Base-by-base conservation (phyloP, 2,329 filamentous ascomycete species). In the Emydomyces testavorans region DNA sequence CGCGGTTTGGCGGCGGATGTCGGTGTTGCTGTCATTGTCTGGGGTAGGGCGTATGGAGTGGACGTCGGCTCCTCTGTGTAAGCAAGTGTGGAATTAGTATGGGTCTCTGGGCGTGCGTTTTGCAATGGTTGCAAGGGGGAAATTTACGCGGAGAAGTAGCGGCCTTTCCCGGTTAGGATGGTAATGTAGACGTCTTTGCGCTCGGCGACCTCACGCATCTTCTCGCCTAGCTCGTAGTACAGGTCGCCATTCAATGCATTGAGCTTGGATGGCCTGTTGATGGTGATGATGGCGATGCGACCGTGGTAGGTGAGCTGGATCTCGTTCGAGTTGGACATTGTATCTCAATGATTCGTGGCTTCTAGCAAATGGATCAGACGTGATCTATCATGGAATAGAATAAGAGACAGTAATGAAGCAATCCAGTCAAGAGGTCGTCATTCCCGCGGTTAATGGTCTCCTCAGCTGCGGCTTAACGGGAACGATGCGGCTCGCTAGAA, bases 161-260 rank as follows among this genome's bases (percentile, higher is more conserved):
- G 74, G 10, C 90, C 90, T 50, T 79, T 89, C 59, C 80, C 92
- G 0, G 87, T 85, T 2, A 96, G 61, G 8, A 96, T 73, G 2
- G 90, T 96, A 57, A 94, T 80, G 60, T 76, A 85, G 51, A 95
- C 80, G 54, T 94, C 85, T 52, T 90, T 79, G 54, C 80, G 80
- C 6, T 71, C 74, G 13, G 87, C 89, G 41, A 96, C 74, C 62
- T 94, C 82, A 50, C 82, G 77, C 62, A 98, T 69, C 41, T 79
- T 74, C 56, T 78, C 74, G 1, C 83, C 79, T 35, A 96, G 75
- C 24, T 80, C 75, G 64, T 84, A 94, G 72, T 95, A 96, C 44
- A 81, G 75, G 52, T 77, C 70, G 58, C 77, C 73, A 51, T 71
- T 76, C 44, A 95, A 70, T 26, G 90, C 87, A 65, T 93, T 93